These are phyloP conservation scores for Geotrichum cucujoidarum DNA, from an alignment of 1,139 yeast species.

Conservation along the genomic window DNA sequence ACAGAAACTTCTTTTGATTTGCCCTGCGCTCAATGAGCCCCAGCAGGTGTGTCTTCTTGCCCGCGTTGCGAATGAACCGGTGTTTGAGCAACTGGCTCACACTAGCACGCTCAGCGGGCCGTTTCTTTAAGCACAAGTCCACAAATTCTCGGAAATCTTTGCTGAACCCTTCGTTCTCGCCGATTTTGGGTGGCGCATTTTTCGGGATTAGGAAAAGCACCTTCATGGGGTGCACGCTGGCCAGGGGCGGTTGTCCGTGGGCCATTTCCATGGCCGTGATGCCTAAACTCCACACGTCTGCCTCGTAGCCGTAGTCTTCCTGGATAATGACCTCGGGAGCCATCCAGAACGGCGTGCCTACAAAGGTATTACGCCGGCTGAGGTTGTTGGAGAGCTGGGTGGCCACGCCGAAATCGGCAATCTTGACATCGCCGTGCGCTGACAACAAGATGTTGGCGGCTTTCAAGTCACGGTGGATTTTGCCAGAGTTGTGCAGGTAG, in stretches of 20 bases:
- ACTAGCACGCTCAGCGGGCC: constrained; percentile 54
- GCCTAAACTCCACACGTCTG: constrained; percentile 96
- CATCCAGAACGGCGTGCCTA: constrained; percentile 99
- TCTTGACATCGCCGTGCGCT: constrained; percentile 66
- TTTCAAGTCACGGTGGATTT: constrained; percentile 81
- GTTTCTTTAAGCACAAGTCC: constrained; percentile 56
- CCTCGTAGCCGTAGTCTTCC: constrained; percentile 79
- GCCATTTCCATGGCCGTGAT: constrained; percentile 81
- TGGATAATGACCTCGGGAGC: constrained; percentile 93
- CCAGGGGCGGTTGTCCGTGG: constrained; percentile 78
- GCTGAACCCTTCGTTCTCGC: constrained; percentile 40
- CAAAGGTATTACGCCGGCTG: constrained; percentile 81
- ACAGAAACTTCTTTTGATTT: constrained; percentile 18
- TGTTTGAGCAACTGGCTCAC: constrained; percentile 59
- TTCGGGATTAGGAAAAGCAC: constrained; percentile 60
- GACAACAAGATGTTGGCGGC: constrained; percentile 75
- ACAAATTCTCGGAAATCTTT: constrained; percentile 58
- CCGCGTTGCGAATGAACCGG: constrained; percentile 50
- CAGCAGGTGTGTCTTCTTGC: constrained; percentile 35
- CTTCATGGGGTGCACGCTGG: constrained; percentile 72
- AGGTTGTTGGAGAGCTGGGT: constrained; percentile 77
- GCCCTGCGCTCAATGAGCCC: constrained; percentile 30
- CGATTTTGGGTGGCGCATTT: constrained; percentile 46
- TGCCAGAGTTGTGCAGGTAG: constrained; percentile 71
- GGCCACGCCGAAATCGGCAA: constrained; percentile 96